Conservation (phyloP, 2,329 filamentous ascomycete species). For the Emmonsiellopsis sp. region DNA sequence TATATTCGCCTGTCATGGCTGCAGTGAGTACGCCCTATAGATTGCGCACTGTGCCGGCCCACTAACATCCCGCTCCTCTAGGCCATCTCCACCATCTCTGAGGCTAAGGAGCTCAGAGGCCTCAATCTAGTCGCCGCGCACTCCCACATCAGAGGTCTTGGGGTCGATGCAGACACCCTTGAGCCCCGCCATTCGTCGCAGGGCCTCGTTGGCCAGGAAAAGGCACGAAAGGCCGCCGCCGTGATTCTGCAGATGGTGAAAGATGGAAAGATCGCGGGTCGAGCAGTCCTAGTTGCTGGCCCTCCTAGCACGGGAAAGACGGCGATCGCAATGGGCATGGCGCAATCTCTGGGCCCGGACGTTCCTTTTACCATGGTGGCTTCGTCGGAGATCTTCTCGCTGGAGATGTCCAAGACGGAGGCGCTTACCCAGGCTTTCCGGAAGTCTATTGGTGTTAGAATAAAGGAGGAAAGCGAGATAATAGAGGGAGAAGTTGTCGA, state of each 20-base stretch:
- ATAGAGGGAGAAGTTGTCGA: constrained; percentile 99
- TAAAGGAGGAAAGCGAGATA: constrained; percentile 98
- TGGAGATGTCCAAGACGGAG: constrained; percentile 99
- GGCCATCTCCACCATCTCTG: constrained; percentile 74
- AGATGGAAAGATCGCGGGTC: constrained; percentile 94
- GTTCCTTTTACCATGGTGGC: constrained; percentile 95
- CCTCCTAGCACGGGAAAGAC: constrained; percentile 97
- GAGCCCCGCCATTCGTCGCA: constrained; percentile 80
- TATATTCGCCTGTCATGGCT: constrained; percentile 22
- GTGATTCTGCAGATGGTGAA: constrained; percentile 98
- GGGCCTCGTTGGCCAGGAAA: constrained; percentile 90
- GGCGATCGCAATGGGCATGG: constrained; percentile 97
- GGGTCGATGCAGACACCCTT: constrained; percentile 82
- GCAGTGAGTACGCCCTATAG: constrained; percentile 20
- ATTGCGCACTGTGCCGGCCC: neutral
- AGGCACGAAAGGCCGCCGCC: constrained; percentile 90
- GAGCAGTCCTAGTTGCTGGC: constrained; percentile 87
- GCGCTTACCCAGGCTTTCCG: constrained; percentile 97
- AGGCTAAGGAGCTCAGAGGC: constrained; percentile 90
- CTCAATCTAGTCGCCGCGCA: constrained; percentile 97
- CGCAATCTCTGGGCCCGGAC: constrained; percentile 85
- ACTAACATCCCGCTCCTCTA: constrained; percentile 17
- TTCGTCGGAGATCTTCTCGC: constrained; percentile 92
- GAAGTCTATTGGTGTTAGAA: constrained; percentile 94
- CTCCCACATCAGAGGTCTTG: constrained; percentile 92